These are phyloP conservation scores for Phaeoacremonium minimum DNA, from an alignment of 2,329 filamentous ascomycete genomes.

Conservation along the genomic window DNA sequence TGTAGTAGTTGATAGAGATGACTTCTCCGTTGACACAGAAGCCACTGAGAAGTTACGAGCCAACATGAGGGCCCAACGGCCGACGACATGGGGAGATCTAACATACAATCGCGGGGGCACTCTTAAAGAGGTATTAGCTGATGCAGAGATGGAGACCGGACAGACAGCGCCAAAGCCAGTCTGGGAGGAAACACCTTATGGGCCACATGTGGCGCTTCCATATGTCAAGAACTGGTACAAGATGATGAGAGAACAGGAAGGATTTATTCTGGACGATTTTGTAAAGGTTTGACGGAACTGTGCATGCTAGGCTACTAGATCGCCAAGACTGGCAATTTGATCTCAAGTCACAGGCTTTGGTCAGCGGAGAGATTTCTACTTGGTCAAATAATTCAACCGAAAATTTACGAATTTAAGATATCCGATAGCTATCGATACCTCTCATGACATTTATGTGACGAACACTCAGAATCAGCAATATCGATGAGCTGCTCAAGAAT, in stretches of 20 bases:
- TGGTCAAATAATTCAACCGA: too few relatives aligned
- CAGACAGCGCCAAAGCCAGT: constrained; percentile 32
- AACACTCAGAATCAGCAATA: too few relatives aligned
- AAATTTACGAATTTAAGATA: too few relatives aligned
- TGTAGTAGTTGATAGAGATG: constrained; percentile 31
- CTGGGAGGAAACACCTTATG: constrained; percentile 38
- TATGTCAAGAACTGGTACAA: constrained; percentile 40
- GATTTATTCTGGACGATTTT: too few relatives aligned
- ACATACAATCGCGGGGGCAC: constrained; percentile 38
- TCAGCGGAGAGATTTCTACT: too few relatives aligned
- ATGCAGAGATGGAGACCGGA: constrained; percentile 34
- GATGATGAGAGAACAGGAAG: constrained; percentile 24
- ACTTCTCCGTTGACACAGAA: constrained; percentile 26
- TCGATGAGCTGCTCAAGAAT: too few relatives aligned
- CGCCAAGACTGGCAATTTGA: too few relatives aligned
- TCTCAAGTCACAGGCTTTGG: too few relatives aligned
- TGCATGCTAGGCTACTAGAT: too few relatives aligned
- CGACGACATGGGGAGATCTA: constrained; percentile 13
- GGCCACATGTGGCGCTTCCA: constrained; percentile 33
- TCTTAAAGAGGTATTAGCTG: constrained; percentile 28
- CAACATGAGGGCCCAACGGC: constrained; percentile 20
- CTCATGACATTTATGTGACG: too few relatives aligned
- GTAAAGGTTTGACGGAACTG: too few relatives aligned
- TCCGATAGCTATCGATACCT: too few relatives aligned
- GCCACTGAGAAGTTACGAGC: constrained; percentile 28